Evolutionary conservation across 1,284 basidiomycete genomes (phyloP).

Genomic region (Cutaneotrichosporon cyanovorans): DNA sequence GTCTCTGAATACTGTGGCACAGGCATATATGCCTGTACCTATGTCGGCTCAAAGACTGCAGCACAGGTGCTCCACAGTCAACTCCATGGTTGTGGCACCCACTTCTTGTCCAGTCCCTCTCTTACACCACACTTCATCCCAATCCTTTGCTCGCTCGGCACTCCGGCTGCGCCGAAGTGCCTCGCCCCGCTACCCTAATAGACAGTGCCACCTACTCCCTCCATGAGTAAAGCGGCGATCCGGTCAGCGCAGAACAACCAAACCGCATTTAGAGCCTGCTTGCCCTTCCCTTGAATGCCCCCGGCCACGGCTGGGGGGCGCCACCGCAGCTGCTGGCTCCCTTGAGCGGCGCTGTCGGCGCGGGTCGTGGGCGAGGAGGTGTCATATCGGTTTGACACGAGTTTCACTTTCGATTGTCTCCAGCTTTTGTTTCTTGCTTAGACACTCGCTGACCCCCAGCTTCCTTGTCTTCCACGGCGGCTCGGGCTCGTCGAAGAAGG

Average conservation of each 20-base stretch:
- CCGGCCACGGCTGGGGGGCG: slow-evolving; percentile 15
- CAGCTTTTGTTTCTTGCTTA: too few species aligned
- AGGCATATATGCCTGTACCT: too few species aligned
- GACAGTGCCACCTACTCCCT: slow-evolving; percentile 41
- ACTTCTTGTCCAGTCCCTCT: too few species aligned
- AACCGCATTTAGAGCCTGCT: slow-evolving; percentile 43
- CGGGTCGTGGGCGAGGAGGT: slow-evolving; percentile 41
- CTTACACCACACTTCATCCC: too few species aligned
- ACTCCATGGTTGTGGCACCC: too few species aligned
- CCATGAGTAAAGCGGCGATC: slow-evolving; percentile 40
- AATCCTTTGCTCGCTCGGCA: background rate
- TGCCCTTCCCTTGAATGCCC: slow-evolving; percentile 33
- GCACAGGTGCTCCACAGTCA: too few species aligned
- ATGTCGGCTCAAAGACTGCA: too few species aligned
- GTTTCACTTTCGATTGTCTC: slow-evolving; percentile 8
- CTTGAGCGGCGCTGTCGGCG: slow-evolving; percentile 25
- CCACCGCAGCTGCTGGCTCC: slow-evolving; percentile 21
- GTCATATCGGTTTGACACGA: slow-evolving; percentile 43
- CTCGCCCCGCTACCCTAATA: slow-evolving; percentile 36
- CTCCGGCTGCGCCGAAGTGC: background rate
- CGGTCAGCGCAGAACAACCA: slow-evolving; percentile 39
- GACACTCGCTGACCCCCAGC: slow-evolving; percentile 49
- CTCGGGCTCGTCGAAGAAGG: slow-evolving; percentile 92
- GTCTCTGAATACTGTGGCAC: too few species aligned
- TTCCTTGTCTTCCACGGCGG: slow-evolving; percentile 99